Conservation (phyloP, 306 rosid genomes). For the Ammopiptanthus mongolicus region DNA sequence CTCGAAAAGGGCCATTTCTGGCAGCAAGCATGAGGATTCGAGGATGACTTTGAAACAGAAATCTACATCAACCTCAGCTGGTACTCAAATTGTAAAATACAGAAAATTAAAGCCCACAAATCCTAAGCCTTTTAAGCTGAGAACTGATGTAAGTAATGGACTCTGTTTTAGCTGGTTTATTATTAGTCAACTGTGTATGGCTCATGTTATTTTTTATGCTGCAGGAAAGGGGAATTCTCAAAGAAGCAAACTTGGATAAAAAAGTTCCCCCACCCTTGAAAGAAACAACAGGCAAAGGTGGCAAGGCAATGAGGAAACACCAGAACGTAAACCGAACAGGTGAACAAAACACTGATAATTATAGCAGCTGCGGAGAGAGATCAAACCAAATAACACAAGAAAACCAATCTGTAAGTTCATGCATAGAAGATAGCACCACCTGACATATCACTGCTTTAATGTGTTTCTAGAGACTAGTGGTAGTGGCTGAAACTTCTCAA, state of each 20-base stretch:
- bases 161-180: conserved; percentile 1
- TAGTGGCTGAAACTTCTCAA: not conserved
- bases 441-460: not conserved
- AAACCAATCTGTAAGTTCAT: conserved; percentile 39
- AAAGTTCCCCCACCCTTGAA: conserved; percentile 40
- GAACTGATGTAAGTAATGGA: conserved; percentile 74
- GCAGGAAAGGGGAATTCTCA: conserved; percentile 87
- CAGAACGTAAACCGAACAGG: conserved; percentile 6
- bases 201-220: conserved; percentile 15
- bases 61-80: conserved; percentile 24
- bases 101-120: conserved; percentile 74
- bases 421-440: not conserved
- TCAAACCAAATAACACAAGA: conserved; percentile 10
- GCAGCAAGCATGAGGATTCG: conserved; percentile 44
- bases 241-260: conserved; percentile 81
- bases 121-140: conserved; percentile 91
- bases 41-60: conserved; percentile 48
- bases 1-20: conserved; percentile 25
- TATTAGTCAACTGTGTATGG: not conserved
- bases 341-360: conserved; percentile 29
- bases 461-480: not conserved
- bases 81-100: conserved; percentile 56
- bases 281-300: conserved; percentile 41
- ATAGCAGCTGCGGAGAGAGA: conserved; percentile 33
- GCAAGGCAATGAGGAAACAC: conserved; percentile 32